A percentile compares a stretch with the other conserved stretches of the same genome.
These are phyloP conservation scores for Botryotinia globosa DNA, from an alignment of 2,329 filamentous ascomycete species.

Conservation along the genomic window DNA sequence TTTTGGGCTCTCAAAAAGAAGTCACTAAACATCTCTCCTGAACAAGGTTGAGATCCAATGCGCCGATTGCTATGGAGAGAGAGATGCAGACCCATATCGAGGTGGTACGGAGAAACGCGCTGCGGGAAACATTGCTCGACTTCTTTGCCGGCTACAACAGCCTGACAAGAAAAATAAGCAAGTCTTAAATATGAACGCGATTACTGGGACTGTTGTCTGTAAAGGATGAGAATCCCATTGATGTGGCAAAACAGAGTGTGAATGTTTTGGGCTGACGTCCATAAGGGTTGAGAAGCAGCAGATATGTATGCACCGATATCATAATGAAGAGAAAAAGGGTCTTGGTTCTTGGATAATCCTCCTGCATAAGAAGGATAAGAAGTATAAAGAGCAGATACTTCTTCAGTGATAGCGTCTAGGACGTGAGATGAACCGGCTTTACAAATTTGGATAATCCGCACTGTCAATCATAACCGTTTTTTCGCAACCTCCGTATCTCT, in stretches of 20 bases:
- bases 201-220: neutral
- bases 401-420: neutral
- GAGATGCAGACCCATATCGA: neutral
- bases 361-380: neutral
- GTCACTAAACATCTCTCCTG: neutral
- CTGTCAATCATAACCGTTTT: conserved; percentile 1
- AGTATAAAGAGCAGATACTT: neutral
- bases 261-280: neutral
- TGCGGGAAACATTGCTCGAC: neutral
- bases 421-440: neutral
- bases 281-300: neutral
- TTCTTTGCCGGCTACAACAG: too few species aligned
- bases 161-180: neutral
- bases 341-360: neutral
- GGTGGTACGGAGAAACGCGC: neutral
- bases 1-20: neutral
- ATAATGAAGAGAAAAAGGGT: neutral
- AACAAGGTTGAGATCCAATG: neutral
- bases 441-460: neutral
- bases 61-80: neutral
- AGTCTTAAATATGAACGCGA: neutral
- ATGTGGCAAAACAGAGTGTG: neutral
- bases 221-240: neutral
- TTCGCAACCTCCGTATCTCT: neutral
- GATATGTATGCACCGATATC: neutral